Evolutionary conservation across 208 protist species (phyloP).

Genomic region (Leptomonas pyrrhocoris): DNA sequence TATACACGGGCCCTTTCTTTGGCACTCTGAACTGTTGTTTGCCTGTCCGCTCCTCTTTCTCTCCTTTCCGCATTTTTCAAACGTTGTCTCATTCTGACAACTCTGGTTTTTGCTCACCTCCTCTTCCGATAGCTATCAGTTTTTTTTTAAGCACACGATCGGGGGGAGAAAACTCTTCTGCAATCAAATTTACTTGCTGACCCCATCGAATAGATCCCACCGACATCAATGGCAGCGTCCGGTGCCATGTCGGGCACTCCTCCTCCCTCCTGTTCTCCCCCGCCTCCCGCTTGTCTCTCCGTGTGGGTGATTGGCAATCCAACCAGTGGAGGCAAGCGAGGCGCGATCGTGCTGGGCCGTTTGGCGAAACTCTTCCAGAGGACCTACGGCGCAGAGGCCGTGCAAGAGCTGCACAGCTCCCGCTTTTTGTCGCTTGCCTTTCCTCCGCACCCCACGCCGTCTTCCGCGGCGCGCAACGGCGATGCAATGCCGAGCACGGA

Average conservation of each 20-base stretch:
- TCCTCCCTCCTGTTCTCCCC: neutral
- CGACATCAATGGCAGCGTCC: neutral
- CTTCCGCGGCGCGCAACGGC: neutral
- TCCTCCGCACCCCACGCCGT: neutral
- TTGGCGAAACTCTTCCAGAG: constrained; percentile 15
- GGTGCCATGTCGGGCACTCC: neutral
- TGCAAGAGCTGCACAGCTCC: constrained; percentile 22
- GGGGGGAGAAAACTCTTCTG: neutral
- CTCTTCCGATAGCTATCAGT: no score
- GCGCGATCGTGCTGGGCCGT: constrained; percentile 19
- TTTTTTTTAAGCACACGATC: no score
- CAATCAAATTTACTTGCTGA: no score
- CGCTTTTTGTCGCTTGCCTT: constrained; percentile 11
- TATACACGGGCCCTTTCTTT: no score
- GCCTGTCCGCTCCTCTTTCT: no score
- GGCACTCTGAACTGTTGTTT: no score
- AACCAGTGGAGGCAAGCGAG: constrained; percentile 47
- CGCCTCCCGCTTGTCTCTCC: neutral
- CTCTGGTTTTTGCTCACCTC: no score
- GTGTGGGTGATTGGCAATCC: constrained; percentile 74
- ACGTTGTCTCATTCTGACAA: no score
- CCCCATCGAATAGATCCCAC: no score
- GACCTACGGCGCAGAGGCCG: constrained; percentile 5
- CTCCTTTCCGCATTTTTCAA: no score
- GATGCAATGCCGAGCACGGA: neutral